A percentile compares a stretch with the other conserved stretches of the same genome.
phyloP scores from a whole-genome alignment of 176 grass and related monocot genomes.

The Miscanthus lutarioriparius region DNA sequence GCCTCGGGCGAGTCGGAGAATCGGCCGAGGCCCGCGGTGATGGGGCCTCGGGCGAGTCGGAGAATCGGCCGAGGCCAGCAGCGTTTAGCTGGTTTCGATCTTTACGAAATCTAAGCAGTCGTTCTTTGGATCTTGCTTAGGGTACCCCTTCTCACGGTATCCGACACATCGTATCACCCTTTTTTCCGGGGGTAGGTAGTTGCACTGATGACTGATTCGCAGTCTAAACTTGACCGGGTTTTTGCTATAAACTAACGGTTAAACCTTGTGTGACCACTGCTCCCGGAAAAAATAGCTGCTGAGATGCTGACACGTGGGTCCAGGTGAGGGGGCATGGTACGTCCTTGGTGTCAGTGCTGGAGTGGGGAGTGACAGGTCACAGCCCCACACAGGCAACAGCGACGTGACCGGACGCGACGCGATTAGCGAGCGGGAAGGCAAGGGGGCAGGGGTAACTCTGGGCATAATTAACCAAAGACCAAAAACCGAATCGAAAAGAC shows the following conservation, averaged over 20 bases:
- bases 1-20: too few relatives aligned
- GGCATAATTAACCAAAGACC: too few relatives aligned
- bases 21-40: too few relatives aligned
- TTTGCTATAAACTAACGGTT: background rate
- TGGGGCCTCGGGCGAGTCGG: too few relatives aligned
- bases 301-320: background rate
- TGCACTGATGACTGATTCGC: background rate
- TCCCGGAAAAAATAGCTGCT: too few relatives aligned
- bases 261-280: background rate
- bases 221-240: background rate
- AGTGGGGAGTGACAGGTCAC: conserved; percentile 14
- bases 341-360: conserved; percentile 15
- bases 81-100: too few relatives aligned
- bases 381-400: conserved; percentile 7
- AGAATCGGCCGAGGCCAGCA: too few relatives aligned
- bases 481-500: too few relatives aligned
- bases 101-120: too few relatives aligned
- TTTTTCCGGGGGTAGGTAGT: background rate
- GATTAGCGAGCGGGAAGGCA: background rate
- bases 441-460: too few relatives aligned
- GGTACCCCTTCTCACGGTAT: too few relatives aligned
- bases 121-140: too few relatives aligned
- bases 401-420: background rate
- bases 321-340: background rate
- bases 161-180: background rate